A percentile compares a stretch with the other conserved stretches of the same genome.
phyloP scores from a whole-genome alignment of 306 rosid genomes.

The Dryas drummondii region DNA sequence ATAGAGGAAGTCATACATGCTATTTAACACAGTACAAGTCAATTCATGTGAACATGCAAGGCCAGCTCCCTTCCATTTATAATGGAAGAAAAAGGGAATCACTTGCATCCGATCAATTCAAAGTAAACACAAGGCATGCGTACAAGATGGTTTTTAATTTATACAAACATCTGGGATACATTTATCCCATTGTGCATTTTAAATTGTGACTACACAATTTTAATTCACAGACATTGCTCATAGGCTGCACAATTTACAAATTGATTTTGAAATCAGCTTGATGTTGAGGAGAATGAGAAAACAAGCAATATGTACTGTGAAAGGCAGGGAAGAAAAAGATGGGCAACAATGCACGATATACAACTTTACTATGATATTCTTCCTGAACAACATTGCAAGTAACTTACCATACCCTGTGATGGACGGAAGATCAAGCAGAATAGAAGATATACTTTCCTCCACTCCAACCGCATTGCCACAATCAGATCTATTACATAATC shows the following conservation, averaged over 20 bases:
- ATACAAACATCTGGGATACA: slow-evolving; percentile 3
- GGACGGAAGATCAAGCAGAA: slow-evolving; percentile 82
- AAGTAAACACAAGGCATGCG: not conserved
- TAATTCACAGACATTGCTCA: not conserved
- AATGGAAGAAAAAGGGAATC: not conserved
- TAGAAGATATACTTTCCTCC: slow-evolving; percentile 77
- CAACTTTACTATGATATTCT: not conserved
- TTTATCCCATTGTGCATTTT: not conserved
- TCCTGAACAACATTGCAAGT: slow-evolving; percentile 33
- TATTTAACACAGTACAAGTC: slow-evolving; percentile 3
- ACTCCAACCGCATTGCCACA: slow-evolving; percentile 75
- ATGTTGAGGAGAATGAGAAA: slow-evolving; percentile 5
- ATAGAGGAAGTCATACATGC: slow-evolving; percentile 16
- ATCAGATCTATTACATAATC: slow-evolving; percentile 65
- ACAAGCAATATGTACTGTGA: not conserved
- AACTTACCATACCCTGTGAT: slow-evolving; percentile 98
- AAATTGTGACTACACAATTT: not conserved
- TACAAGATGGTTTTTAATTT: not conserved
- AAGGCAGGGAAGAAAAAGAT: not conserved
- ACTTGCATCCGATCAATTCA: slow-evolving; percentile 1
- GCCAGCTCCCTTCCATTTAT: not conserved
- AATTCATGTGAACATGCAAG: slow-evolving; percentile 2
- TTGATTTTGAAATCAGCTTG: not conserved
- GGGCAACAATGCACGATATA: not conserved
- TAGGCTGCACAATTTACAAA: not conserved